phyloP scores from a whole-genome alignment of 768 basidiomycete species.

The Piloderma croceum region DNA sequence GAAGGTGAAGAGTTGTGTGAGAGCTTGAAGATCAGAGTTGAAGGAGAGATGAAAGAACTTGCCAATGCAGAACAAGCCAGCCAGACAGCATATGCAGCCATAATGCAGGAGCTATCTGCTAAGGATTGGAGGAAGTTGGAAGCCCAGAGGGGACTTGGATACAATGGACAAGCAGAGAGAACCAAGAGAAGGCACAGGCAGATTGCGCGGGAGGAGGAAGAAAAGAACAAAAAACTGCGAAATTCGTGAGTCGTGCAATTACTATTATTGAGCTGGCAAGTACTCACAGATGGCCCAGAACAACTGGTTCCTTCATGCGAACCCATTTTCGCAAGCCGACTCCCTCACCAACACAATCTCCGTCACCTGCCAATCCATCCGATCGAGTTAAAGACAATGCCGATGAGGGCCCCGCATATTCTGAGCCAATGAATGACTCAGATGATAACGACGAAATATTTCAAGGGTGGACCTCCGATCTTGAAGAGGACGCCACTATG shows the following conservation, averaged over 20 bases:
- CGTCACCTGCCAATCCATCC: conserved; percentile 3
- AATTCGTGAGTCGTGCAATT: background rate
- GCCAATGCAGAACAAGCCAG: background rate
- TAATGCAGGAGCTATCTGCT: background rate
- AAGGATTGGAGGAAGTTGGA: conserved; percentile 4
- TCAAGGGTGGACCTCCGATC: background rate
- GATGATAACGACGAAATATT: background rate
- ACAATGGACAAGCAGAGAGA: conserved; percentile 6
- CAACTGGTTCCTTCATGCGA: background rate
- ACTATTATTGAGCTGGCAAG: background rate
- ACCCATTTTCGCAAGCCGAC: background rate
- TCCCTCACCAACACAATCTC: background rate
- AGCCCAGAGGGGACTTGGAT: conserved; percentile 5
- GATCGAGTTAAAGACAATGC: conserved; percentile 15
- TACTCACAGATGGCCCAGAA: background rate
- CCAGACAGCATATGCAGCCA: background rate
- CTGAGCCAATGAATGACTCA: background rate
- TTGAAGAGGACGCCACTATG: background rate
- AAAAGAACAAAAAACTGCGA: background rate
- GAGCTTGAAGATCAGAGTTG: background rate
- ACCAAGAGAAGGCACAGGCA: background rate
- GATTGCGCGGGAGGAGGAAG: background rate
- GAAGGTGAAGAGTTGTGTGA: background rate
- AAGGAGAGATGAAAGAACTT: background rate
- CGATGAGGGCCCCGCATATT: background rate